Evolutionary conservation across 2,329 filamentous ascomycete species (phyloP), one percentile per base, ranked within the genome.

Genomic region (Colletotrichum endophyticum): DNA sequence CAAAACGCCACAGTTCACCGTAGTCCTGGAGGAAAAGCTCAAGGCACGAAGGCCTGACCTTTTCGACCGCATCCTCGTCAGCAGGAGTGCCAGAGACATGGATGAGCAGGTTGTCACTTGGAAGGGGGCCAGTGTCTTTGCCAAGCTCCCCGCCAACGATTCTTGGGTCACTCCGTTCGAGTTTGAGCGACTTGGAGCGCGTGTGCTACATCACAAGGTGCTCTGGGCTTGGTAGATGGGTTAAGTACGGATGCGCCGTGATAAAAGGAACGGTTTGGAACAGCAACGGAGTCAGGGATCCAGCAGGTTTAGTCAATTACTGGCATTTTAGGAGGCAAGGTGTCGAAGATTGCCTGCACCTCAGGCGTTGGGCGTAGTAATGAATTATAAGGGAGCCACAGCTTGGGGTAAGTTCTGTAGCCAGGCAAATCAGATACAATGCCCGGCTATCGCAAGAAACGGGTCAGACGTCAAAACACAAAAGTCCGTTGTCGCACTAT

Each of bases 51-150:
- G 91, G 59, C 91, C 91, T 6, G 92, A 93, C 78, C 84, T 94
- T 61, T 85, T 85, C 25, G 92, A 93, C 36, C 88, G 89, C 76
- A 92, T 93, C 77, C 85, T 93, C 28, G 92, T 93, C 69, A 92
- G 91, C 77, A 88, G 90, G 77, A 97, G 89, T 89, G 97, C 97
- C 0, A 90, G 96, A 81, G 97, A 99, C 81, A 94, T 99, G 87
- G 97, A 99, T 85, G 95, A 97, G 76, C 96, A 98, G 85, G 96
- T 99, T n/a, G 94, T 99, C 70, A 93, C 94, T 11, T 99, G 97
- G 97, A 99, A 99, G 89, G 97, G 97, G 6, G 97, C 95, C 1
- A 98, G 96, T 83, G 96, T 99, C 19, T 99, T 98, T 88, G 96
- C 95, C 4, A 96, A 98, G 86, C 87, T 99, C 80, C 91, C 93